Conservation (phyloP, 495 filamentous ascomycete species). For the Lasiosphaeria miniovina region DNA sequence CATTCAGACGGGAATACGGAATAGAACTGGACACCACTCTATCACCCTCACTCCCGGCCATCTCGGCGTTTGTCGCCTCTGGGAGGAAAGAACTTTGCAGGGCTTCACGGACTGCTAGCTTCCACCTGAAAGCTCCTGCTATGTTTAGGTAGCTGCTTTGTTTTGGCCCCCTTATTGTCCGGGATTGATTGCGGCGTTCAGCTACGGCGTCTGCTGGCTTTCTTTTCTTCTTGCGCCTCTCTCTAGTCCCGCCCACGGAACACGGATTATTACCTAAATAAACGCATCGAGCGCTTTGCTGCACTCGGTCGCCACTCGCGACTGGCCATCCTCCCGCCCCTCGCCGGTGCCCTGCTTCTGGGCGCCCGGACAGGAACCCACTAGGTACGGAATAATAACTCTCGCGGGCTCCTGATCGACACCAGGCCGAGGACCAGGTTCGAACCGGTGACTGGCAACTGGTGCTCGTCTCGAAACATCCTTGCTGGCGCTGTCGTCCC, state of each 20-base stretch:
- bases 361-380: no score
- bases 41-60: no score
- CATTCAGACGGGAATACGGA: no score
- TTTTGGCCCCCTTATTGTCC: no score
- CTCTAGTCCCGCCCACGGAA: background rate
- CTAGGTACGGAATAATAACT: background rate
- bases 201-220: background rate
- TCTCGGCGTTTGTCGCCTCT: no score
- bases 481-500: slow-evolving; percentile 5
- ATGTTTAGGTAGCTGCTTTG: no score
- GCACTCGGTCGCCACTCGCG: background rate
- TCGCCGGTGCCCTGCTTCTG: background rate
- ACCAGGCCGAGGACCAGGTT: slow-evolving; percentile 5
- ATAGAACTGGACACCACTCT: no score
- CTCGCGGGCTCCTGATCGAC: background rate
- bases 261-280: no score
- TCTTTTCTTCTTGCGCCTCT: background rate
- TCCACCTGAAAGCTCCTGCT: no score
- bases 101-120: no score
- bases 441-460: background rate
- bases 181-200: background rate
- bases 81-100: no score
- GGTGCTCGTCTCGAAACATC: slow-evolving; percentile 1
- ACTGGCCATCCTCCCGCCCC: background rate
- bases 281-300: background rate